Percentiles rank a stretch among this genome's conserved stretches.
Conservation (phyloP, 257 asterid species). For the Striga asiatica region DNA sequence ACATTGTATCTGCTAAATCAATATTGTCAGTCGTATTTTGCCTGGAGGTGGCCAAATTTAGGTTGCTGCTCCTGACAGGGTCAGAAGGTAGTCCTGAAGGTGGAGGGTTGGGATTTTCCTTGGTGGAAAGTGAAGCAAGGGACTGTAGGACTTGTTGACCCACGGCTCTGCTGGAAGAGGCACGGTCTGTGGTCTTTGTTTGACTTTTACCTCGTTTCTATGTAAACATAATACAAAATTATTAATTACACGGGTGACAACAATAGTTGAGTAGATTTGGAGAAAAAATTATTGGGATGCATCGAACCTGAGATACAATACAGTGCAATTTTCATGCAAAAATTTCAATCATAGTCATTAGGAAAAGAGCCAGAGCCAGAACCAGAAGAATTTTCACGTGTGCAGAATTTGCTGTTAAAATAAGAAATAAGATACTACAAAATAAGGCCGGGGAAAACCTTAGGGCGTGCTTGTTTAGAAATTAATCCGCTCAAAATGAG, state of each 20-base stretch:
- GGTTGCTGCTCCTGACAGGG: slow-evolving; percentile 18
- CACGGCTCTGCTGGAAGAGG: slow-evolving; percentile 28
- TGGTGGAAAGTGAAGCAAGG: slow-evolving; percentile 39
- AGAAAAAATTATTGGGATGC: not conserved
- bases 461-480: no score
- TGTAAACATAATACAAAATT: slow-evolving; percentile 14
- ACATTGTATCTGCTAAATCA: slow-evolving; percentile 60
- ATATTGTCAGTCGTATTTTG: slow-evolving; percentile 27
- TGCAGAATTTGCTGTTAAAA: no score
- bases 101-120: slow-evolving; percentile 24
- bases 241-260: not conserved
- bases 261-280: not conserved
- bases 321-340: not conserved
- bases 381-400: no score
- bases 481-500: no score
- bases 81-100: slow-evolving; percentile 22
- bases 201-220: slow-evolving; percentile 48
- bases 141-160: slow-evolving; percentile 76
- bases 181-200: slow-evolving; percentile 29
- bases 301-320: not conserved
- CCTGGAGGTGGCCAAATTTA: slow-evolving; percentile 21
- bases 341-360: not conserved
- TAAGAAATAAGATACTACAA: no score
- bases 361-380: not conserved
- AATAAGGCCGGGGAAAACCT: no score